These are phyloP conservation scores for Leccinum subrobustum DNA, from an alignment of 1,284 basidiomycete genomes.

Conservation along the genomic window DNA sequence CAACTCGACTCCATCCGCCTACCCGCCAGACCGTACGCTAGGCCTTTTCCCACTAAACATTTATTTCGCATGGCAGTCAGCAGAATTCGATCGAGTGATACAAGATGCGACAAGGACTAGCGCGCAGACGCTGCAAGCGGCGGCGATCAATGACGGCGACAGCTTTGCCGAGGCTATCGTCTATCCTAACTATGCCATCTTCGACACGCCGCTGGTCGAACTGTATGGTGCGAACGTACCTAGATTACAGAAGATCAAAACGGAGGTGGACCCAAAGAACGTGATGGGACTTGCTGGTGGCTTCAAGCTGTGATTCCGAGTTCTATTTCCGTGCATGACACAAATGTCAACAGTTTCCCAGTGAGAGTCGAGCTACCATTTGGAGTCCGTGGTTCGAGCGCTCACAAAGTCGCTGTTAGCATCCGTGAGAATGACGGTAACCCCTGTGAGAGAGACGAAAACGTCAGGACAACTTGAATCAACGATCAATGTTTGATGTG, in stretches of 20 bases:
- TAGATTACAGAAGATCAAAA: slow-evolving; percentile 39
- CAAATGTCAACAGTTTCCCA: not conserved
- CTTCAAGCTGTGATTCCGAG: slow-evolving; percentile 22
- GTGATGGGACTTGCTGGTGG: slow-evolving; percentile 56
- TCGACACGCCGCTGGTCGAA: slow-evolving; percentile 32
- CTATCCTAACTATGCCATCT: slow-evolving; percentile 55
- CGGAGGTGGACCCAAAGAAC: slow-evolving; percentile 44
- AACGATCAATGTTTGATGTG: not conserved
- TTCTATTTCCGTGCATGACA: not conserved
- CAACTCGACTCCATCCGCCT: slow-evolving; percentile 38
- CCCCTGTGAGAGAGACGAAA: not conserved
- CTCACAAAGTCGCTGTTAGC: not conserved
- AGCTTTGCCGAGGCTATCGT: slow-evolving; percentile 22
- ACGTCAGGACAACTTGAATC: not conserved
- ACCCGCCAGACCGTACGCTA: slow-evolving; percentile 42
- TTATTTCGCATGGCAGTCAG: slow-evolving; percentile 44
- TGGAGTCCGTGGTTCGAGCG: not conserved
- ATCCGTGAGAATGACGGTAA: not conserved
- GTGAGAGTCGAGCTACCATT: not conserved
- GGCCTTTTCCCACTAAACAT: slow-evolving; percentile 47
- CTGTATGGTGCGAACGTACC: slow-evolving; percentile 28
- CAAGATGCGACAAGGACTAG: slow-evolving; percentile 39
- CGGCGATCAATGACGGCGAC: not conserved
- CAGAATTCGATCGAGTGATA: slow-evolving; percentile 38
- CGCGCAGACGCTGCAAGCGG: slow-evolving; percentile 31